These are phyloP conservation scores for Pseudocercospora pini-densiflorae DNA, from an alignment of 2,329 filamentous ascomycete species.

Conservation along the genomic window DNA sequence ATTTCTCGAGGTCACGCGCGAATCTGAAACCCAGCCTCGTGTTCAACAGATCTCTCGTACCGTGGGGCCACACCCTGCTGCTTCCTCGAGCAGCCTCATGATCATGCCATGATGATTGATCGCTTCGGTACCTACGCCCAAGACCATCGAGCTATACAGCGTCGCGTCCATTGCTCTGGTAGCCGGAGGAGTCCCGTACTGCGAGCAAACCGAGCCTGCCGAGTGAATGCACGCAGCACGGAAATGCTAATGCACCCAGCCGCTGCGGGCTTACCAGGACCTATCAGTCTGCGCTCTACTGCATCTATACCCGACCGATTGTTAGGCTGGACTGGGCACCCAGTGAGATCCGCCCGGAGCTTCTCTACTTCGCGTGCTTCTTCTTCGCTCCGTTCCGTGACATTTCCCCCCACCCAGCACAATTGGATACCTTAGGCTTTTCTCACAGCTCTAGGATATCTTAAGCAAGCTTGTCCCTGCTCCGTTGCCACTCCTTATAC, in stretches of 20 bases:
- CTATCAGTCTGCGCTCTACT: conserved; percentile 3
- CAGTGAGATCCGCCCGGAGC: conserved; percentile 23
- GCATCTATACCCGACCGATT: conserved; percentile 16
- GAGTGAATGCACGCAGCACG: conserved; percentile 3
- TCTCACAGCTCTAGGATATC: conserved; percentile 21
- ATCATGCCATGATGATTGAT: conserved; percentile 8
- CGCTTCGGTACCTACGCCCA: conserved; percentile 8
- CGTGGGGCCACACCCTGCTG: not conserved
- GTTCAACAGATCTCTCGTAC: conserved; percentile 7
- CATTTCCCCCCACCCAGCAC: conserved; percentile 4
- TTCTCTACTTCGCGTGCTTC: conserved; percentile 12
- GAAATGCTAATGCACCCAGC: conserved; percentile 7
- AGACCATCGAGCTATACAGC: not conserved
- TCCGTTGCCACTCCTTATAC: conserved; percentile 31
- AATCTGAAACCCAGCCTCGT: conserved; percentile 20
- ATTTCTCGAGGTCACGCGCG: conserved; percentile 14
- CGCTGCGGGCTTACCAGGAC: conserved; percentile 2
- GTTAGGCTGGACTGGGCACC: conserved; percentile 29
- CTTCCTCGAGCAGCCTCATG: conserved; percentile 7
- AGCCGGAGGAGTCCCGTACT: not conserved
- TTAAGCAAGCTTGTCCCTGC: conserved; percentile 40
- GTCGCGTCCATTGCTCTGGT: not conserved
- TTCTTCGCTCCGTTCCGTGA: conserved; percentile 15
- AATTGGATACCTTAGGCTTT: conserved; percentile 8
- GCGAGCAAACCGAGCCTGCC: conserved; percentile 2